These are phyloP conservation scores for Metschnikowia arizonensis DNA, from an alignment of 805 yeast genomes.

Conservation along the genomic window DNA sequence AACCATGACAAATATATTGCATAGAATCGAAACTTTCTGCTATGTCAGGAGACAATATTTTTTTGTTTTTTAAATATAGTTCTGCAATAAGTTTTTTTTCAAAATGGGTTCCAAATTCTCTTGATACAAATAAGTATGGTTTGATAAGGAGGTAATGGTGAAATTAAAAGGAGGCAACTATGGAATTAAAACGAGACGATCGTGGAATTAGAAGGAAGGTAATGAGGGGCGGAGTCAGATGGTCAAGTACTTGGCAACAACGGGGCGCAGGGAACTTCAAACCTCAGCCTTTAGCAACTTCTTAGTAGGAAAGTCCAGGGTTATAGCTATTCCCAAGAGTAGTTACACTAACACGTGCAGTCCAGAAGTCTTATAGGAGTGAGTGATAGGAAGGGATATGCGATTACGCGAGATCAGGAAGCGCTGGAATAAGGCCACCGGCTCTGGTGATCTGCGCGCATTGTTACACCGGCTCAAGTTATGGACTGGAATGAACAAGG, in stretches of 20 bases:
- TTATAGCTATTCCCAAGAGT: not conserved
- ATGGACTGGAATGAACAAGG: not conserved
- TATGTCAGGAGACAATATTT: too few species aligned
- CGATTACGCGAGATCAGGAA: not conserved
- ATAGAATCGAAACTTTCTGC: not conserved
- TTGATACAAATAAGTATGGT: too few species aligned
- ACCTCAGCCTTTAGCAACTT: not conserved
- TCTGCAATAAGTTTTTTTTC: too few species aligned
- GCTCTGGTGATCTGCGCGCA: constrained; percentile 1
- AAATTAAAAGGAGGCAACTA: not conserved
- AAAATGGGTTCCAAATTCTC: not conserved
- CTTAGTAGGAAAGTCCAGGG: not conserved
- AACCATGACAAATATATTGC: not conserved
- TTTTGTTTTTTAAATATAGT: too few species aligned
- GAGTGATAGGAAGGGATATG: not conserved
- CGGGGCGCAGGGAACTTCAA: not conserved
- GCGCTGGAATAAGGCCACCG: not conserved
- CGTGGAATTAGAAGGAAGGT: not conserved
- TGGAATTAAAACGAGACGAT: not conserved
- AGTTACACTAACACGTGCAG: not conserved
- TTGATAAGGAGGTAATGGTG: too few species aligned
- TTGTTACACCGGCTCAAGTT: not conserved
- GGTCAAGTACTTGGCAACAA: not conserved
- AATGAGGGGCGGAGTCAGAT: not conserved
- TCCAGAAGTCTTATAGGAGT: not conserved